Conservation (phyloP, 2,329 filamentous ascomycete genomes). For the Aotearoamyces nothofagi region DNA sequence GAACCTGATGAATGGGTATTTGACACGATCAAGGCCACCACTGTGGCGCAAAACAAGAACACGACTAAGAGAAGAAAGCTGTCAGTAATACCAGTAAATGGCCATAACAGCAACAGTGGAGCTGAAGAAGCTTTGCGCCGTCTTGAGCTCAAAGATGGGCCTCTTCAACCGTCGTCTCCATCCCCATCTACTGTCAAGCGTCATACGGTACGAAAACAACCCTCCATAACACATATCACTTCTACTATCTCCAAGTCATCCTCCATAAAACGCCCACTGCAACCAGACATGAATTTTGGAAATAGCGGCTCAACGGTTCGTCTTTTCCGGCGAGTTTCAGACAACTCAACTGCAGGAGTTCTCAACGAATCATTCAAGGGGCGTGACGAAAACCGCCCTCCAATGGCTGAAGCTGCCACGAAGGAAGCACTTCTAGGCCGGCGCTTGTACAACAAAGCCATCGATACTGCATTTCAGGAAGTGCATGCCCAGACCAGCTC, state of each 20-base stretch:
- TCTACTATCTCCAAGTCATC: constrained; percentile 8
- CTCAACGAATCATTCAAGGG: constrained; percentile 4
- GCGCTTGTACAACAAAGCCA: constrained; percentile 63
- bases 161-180: constrained; percentile 40
- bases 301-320: constrained; percentile 86
- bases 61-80: constrained; percentile 37
- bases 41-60: constrained; percentile 42
- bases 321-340: constrained; percentile 79
- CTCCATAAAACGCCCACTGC: constrained; percentile 55
- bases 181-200: constrained; percentile 40
- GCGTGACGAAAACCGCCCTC: constrained; percentile 51
- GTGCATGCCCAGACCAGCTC: constrained; percentile 65
- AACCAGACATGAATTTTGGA: constrained; percentile 83
- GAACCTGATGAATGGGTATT: constrained; percentile 89
- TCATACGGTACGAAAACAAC: constrained; percentile 31
- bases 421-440: constrained; percentile 78
- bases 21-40: constrained; percentile 69
- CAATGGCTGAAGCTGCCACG: constrained; percentile 39
- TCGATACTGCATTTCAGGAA: constrained; percentile 76
- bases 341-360: constrained; percentile 30
- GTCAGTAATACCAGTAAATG: constrained; percentile 35
- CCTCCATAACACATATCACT: constrained; percentile 20
- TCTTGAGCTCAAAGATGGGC: constrained; percentile 45
- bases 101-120: constrained; percentile 12
- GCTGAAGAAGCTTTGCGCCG: constrained; percentile 44